phyloP scores from a whole-genome alignment of 2,329 filamentous ascomycete genomes.

The Aspergillus pseudoterreus region DNA sequence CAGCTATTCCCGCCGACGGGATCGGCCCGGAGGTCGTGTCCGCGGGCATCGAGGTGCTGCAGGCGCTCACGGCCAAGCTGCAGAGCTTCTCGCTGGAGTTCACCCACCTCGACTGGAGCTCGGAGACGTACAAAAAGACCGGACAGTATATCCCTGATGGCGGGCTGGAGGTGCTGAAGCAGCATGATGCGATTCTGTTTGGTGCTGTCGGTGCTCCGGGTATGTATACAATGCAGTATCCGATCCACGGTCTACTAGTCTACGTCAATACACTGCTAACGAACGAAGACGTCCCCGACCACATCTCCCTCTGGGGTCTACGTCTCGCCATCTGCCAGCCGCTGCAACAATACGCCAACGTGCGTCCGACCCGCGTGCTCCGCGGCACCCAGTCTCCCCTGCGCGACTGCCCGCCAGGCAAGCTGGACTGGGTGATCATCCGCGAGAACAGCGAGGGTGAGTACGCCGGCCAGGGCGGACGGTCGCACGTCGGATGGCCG shows the following conservation, averaged over 20 bases:
- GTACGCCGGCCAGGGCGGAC: constrained; percentile 62
- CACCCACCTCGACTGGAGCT: constrained; percentile 63
- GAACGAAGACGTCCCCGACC: constrained; percentile 57
- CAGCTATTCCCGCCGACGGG: constrained; percentile 66
- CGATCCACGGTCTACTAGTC: not conserved
- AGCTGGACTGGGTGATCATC: constrained; percentile 65
- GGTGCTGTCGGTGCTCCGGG: constrained; percentile 63
- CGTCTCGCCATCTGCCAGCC: constrained; percentile 65
- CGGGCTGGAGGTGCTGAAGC: constrained; percentile 54
- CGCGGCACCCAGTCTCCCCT: constrained; percentile 59
- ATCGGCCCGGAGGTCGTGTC: constrained; percentile 67
- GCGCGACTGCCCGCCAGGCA: constrained; percentile 50
- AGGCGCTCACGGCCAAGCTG: constrained; percentile 40
- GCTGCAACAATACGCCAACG: constrained; percentile 66
- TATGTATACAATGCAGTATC: constrained; percentile 14
- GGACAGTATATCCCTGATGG: constrained; percentile 63
- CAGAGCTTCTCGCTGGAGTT: constrained; percentile 60
- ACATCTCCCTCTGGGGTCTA: constrained; percentile 64
- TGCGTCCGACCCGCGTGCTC: constrained; percentile 62
- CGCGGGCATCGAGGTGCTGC: constrained; percentile 60
- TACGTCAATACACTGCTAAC: not conserved
- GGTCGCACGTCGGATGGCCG: constrained; percentile 54
- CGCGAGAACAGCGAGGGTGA: constrained; percentile 66
- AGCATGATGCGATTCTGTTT: constrained; percentile 65
- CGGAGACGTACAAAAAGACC: constrained; percentile 61